Evolutionary conservation across 208 protist species (phyloP), one percentile per base, ranked within the genome.

Genomic region (Vickermania spadyakhi): DNA sequence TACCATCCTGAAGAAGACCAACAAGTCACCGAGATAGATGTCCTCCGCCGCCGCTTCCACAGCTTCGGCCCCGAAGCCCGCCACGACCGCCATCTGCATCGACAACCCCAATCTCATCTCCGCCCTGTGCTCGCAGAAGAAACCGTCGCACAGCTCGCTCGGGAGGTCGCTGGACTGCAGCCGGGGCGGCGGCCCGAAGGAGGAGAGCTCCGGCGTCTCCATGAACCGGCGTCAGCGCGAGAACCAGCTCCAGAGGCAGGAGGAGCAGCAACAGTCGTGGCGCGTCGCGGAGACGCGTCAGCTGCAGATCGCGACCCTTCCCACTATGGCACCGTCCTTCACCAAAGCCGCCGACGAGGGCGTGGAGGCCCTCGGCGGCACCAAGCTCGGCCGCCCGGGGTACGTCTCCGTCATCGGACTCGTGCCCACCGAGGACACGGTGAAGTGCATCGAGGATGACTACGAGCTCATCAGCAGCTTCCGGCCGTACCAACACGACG

Each of bases 391-490:
- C 3, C 76, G 75, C n/a, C 70, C 70, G n/a, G 84, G 84, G 31
- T 85, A 85, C 68, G 72, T 77, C 52, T 81, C 79, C 7, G 69
- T 85, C 27, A 77, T 91, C 52, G 73, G 64, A 18, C 68, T 84
- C 45, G 66, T 91, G 3, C 84, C 84, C 1, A 87, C 79, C 21
- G 72, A 68, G 26, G 57, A 75, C 7, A 87, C 73, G 36, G 68
- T 79, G 27, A 52, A 65, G 31, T 73, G 73, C 60, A 84, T 91
- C 31, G 84, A 77, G 18, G 84, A 91, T 45, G 73, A 87, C 50
- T 79, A 81, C 64, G 84, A 91, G 58, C 66, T 91, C 30, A 85
- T 86, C 66, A 91, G 84, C 75, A 91, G 84, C 62, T 85, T 91
- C 56, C 76, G 84, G 4, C 79, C 77, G n/a, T 91, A 91, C 54